Base-by-base conservation (phyloP, 2,329 filamentous ascomycete species). In the Cercospora sp. region DNA sequence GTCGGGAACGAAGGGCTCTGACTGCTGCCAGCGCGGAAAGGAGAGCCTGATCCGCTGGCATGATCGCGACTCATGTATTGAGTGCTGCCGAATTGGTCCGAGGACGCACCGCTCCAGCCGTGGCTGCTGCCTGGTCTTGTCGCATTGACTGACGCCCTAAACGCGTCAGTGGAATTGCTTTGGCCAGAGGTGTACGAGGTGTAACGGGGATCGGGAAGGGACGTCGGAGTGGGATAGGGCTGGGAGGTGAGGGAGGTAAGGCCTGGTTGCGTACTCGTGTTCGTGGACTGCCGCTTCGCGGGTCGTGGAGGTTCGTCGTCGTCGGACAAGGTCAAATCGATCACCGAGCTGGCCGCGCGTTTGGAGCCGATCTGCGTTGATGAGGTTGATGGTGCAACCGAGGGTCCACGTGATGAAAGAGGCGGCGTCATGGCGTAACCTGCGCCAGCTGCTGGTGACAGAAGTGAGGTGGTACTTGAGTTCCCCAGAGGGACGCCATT, bases 321-420 rank as follows among this genome's bases (percentile, higher is more conserved):
- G 69, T 84, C 82, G 69, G 80, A 82, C 58, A 84, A 71, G 1
- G 82, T 85, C 74, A 85, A 76, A 70, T 85, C 83, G 63, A 85
- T 83, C 28, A 84, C 81, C 63, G 82, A 81, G 34, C 78, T 78
- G 12, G 81, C 79, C 32, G 79, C 78, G 40, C 82, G 78, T 74
- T 84, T 85, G 66, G 77, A 79, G 28, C 79, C 78, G 74, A 57
- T 76, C 75, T 63, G 75, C 73, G 61, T 77, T 73, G 74, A 75
- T 58, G 71, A 65, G 40, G 74, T 66, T 2, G 77, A 78, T 57
- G 75, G 75, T 45, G 77, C 74, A 7, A 75, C 72, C 21, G 79
- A 80, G 16, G 76, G 68, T 68, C 84, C 83, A 57, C 83, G 77
- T 12, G 83, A 84, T 12, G 81, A 81, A 13, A 82, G 70, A 4